phyloP scores from a whole-genome alignment of 208 protist species.

The Wallacemonas collosoma region DNA sequence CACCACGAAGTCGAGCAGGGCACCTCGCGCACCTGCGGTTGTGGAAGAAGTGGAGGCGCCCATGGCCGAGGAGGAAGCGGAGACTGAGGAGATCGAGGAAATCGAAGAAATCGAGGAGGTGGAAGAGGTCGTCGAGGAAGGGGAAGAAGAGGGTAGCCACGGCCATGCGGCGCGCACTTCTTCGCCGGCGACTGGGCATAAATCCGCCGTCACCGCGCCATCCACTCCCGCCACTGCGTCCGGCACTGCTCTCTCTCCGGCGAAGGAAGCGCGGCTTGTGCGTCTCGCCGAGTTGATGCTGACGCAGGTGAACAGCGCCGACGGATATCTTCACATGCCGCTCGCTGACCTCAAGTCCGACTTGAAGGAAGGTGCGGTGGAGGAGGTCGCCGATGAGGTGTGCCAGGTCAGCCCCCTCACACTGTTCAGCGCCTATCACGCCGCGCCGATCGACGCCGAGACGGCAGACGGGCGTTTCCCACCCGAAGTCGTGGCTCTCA shows the following conservation, averaged over 20 bases:
- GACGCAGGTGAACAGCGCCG: constrained; percentile 82
- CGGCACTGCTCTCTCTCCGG: constrained; percentile 1
- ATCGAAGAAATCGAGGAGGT: constrained; percentile 30
- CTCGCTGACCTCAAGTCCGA: constrained; percentile 48
- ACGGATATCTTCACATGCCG: constrained; percentile 74
- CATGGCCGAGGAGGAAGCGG: not conserved
- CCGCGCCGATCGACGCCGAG: constrained; percentile 47
- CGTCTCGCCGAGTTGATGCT: constrained; percentile 79
- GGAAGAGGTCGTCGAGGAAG: constrained; percentile 30
- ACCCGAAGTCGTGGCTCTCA: constrained; percentile 58
- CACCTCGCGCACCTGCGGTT: too few relatives aligned
- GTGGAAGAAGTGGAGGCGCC: too few relatives aligned
- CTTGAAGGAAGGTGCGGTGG: constrained; percentile 63
- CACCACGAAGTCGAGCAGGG: too few relatives aligned
- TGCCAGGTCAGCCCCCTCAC: constrained; percentile 75
- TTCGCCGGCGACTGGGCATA: not conserved
- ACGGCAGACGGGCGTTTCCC: not conserved
- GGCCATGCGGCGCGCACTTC: not conserved
- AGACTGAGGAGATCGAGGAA: constrained; percentile 18
- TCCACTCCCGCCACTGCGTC: not conserved
- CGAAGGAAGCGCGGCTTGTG: constrained; percentile 24
- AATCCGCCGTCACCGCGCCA: not conserved
- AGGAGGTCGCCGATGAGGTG: constrained; percentile 68
- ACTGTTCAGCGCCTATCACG: constrained; percentile 74
- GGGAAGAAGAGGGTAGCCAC: constrained; percentile 17